Evolutionary conservation across 805 yeast species (phyloP), one percentile per base, ranked within the genome.

Genomic region (Komagataella phaffii): DNA sequence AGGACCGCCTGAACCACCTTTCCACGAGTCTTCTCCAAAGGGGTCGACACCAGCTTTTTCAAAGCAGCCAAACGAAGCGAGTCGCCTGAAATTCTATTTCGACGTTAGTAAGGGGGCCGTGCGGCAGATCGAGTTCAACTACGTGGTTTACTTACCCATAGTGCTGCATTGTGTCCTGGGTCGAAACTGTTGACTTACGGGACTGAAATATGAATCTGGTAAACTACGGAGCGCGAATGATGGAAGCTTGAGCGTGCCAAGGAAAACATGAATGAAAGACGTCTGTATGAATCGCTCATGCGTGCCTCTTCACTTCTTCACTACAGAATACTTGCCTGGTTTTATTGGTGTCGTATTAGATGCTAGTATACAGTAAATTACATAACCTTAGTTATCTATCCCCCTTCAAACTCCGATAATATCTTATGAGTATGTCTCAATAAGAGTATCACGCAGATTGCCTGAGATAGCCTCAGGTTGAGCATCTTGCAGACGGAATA

Each of bases 401-500:
- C 56, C 5, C 48, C 23, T 21, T 21, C 23, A 21, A 48, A 8
- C 30, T 44, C 10, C 54, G 23, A 47, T n/a, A 54, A 50, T 23
- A 21, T 49, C 46, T 57, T 73, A 88, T 55, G 93, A 83, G 70
- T 88, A 88, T 50, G 96, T 88, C 75, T 88, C 96, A 64, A 88
- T 88, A 68, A 88, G 79, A 53, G 96, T 88, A 65, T 88, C 96
- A 72, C 96, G 84, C 71, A 88, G 77, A 73, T 85, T 80, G 60
- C 88, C 86, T 52, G 88, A 76, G 56, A 88, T 87, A 53, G 90
- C 75, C 56, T 86, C 93, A 56, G 95, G 96, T 65, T 85, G 87
- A 56, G 89, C 91, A 63, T 88, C 96, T 68, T 88, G 95, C 60
- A 88, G 75, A 72, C 88, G 84, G 81, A 91, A 95, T 60, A 93